phyloP scores from a whole-genome alignment of 352 stramenopile species.

The Phytophthora kernoviae region DNA sequence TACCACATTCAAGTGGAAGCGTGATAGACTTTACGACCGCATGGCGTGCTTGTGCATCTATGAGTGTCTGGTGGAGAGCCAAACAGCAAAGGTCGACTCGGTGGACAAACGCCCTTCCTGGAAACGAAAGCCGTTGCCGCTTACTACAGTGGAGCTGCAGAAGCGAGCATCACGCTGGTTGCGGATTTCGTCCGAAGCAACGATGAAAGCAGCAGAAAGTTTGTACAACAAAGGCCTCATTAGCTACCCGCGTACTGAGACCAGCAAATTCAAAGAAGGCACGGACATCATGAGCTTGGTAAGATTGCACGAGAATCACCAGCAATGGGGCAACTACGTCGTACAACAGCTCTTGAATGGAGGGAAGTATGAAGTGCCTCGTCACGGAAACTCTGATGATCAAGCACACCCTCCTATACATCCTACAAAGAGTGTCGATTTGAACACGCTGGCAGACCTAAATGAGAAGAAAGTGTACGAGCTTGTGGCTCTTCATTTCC shows the following conservation, averaged over 20 bases:
- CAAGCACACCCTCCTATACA: slow-evolving; percentile 99
- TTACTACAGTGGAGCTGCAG: slow-evolving; percentile 99
- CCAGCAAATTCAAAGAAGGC: slow-evolving; percentile 96
- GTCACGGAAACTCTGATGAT: slow-evolving; percentile 94
- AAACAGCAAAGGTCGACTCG: slow-evolving; percentile 64
- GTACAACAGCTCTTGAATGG: slow-evolving; percentile 53
- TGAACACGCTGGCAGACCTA: slow-evolving; percentile 71
- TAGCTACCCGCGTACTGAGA: slow-evolving; percentile 99
- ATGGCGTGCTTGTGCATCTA: slow-evolving; percentile 93
- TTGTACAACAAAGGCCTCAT: slow-evolving; percentile 99
- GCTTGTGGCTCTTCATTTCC: slow-evolving; percentile 97
- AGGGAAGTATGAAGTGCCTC: slow-evolving; percentile 83
- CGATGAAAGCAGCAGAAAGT: slow-evolving; percentile 96
- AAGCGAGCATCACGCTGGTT: slow-evolving; percentile 96
- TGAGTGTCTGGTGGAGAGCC: slow-evolving; percentile 69
- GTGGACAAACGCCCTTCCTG: slow-evolving; percentile 84
- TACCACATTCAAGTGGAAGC: slow-evolving; percentile 97
- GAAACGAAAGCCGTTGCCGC: slow-evolving; percentile 96
- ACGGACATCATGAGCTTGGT: slow-evolving; percentile 90
- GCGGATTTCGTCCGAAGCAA: slow-evolving; percentile 94
- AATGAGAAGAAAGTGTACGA: slow-evolving; percentile 97
- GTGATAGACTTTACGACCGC: slow-evolving; percentile 95
- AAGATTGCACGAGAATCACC: slow-evolving; percentile 67
- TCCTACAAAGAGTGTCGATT: slow-evolving; percentile 94
- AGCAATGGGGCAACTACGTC: slow-evolving; percentile 85